Base-by-base conservation (phyloP, 2,329 filamentous ascomycete species). In the Helicocarpus griseus region DNA sequence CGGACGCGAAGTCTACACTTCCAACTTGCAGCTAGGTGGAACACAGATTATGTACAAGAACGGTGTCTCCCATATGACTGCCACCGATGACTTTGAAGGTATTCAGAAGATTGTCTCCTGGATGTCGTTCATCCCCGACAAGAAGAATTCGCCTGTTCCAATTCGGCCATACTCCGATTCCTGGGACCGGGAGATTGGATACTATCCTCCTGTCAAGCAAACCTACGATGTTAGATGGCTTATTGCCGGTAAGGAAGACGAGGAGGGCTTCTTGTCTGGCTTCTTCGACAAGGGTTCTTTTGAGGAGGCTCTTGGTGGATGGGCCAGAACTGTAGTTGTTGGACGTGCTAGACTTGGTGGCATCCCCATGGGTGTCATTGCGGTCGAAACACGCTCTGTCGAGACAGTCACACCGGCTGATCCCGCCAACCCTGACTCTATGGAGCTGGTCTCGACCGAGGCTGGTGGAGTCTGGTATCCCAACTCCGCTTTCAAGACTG, bases 41-140 rank as follows among this genome's bases (percentile, higher is more conserved):
- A 98, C 93, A n/a, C 93, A 98, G 74, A 98, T 98, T 80, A 98
- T 98, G 93, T 97, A 98, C 82, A 90, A 88, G 76, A 98, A 98
- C 69, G 93, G 93, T 82, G 93, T 98, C 39, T 97, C 93, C 21
- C 93, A 98, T 77, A 91, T 97, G 87, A 96, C 91, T 60, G 93
- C 93, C 64, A 87, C 86, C 61, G 91, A 98, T 65, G 93, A 98
- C 75, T 97, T 98, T 63, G 90, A 91, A 64, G 93, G 93, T 81
- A 87, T 98, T 21, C 89, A 87, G 64, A 94, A 94, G 79, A 97
- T 98, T 66, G 89, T 97, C 47, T 86, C 95, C 69, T 98, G 93
- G 93, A 82, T 98, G 79, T 93, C 91, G 2, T 98, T 89, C 65
- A 87, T 98, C 28, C 93, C 93, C 24, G 91, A 97, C 73, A 91